Base-by-base conservation (phyloP, 257 asterid genomes). In the Gentiana dahurica region DNA sequence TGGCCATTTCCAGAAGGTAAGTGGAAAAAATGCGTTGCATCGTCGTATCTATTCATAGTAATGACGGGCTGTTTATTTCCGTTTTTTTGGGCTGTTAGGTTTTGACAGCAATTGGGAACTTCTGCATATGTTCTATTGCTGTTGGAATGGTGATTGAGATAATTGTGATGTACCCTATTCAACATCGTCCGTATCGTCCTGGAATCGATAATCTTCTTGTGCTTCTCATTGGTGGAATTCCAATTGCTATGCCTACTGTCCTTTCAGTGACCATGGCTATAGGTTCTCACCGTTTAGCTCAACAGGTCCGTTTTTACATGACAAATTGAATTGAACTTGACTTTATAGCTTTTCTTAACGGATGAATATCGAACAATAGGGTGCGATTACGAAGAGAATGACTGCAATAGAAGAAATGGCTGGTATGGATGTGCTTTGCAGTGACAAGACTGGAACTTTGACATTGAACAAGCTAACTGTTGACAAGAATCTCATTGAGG, bases 371-470 rank as follows among this genome's bases (percentile, higher is more conserved):
- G 62, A 48, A 48, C 51, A 36, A 48, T 55, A 83, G 59, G 96
- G 93, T 1, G 96, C 96, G 34, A 87, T 87, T 66, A 87, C 96
- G 2, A 87, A 87, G 70, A 77, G 96, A 74, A 87, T 87, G 96
- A 87, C 96, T 1, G 94, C 96, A 15, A 87, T 87, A 24, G 96
- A 87, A 62, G 94, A 84, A 78, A 76, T 87, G 96, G 94, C 96
- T 0, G 96, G 94, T 4, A 87, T 87, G 96, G 96, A 84, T 73
- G 96, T 87, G 37, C 73, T 87, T 32, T 87, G 96, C 70, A 87
- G 96, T 63, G 96, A 87, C 66, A 87, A 87, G 64, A 87, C 96
- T 0, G 96, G 96, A 1, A 87, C 96, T 3, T 81, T 87, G 56
- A 87, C 96, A 13, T 72, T 87, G 4, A 87, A 87, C 73, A 78